A percentile compares a stretch with the other conserved stretches of the same genome.
These are phyloP conservation scores for Fraxinus floribunda DNA, from an alignment of 305 asterid genomes.

Conservation along the genomic window DNA sequence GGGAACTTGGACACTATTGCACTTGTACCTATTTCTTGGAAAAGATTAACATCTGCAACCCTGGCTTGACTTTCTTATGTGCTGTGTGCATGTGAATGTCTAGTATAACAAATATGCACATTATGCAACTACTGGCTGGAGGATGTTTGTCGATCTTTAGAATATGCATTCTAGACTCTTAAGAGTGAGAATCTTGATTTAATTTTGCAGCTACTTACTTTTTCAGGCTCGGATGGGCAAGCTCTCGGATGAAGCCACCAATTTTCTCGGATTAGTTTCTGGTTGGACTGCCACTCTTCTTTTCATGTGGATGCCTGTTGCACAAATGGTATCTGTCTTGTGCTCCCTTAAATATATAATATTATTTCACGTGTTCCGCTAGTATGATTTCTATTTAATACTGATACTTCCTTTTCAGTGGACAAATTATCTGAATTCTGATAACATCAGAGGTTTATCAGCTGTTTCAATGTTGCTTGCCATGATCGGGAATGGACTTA, in stretches of 20 bases:
- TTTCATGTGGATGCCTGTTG: conserved; percentile 75
- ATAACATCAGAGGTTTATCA: conserved; percentile 51
- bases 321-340: conserved; percentile 46
- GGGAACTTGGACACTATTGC: not conserved
- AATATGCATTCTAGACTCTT: not conserved
- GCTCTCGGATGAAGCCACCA: conserved; percentile 45
- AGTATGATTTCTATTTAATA: conserved; percentile 1
- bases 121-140: not conserved
- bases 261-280: conserved; percentile 49
- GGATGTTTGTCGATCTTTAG: not conserved
- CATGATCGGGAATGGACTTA: conserved; percentile 85
- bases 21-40: not conserved
- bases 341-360: not conserved
- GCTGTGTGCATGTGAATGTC: not conserved
- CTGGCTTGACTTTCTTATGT: not conserved
- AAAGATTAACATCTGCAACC: not conserved
- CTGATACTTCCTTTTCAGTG: conserved; percentile 34
- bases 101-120: not conserved
- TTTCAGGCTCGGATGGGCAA: conserved; percentile 57
- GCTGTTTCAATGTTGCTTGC: conserved; percentile 93
- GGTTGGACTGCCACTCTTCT: conserved; percentile 75
- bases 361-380: not conserved
- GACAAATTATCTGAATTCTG: conserved; percentile 52
- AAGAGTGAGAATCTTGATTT: conserved; percentile 2
- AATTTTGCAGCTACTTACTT: conserved; percentile 7